Conservation (phyloP, 768 basidiomycete genomes). For the Xanthoconium purpureum region DNA sequence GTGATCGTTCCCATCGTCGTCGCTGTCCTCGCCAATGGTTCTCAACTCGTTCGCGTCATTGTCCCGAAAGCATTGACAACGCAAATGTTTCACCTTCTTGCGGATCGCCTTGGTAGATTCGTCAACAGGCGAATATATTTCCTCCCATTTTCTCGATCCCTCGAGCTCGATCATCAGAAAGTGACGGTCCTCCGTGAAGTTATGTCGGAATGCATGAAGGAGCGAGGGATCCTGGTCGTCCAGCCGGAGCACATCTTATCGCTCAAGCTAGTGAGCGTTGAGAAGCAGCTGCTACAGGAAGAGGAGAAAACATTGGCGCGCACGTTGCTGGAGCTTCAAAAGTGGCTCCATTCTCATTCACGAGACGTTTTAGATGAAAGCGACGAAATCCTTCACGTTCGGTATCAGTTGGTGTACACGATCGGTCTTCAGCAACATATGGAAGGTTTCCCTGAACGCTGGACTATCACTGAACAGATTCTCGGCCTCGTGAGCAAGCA, state of each 20-base stretch:
- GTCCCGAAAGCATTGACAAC: slow-evolving; percentile 21
- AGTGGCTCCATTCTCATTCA: slow-evolving; percentile 23
- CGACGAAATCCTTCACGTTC: slow-evolving; percentile 20
- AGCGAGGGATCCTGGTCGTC: slow-evolving; percentile 42
- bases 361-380: no score
- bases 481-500: slow-evolving; percentile 24
- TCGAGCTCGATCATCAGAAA: slow-evolving; percentile 18
- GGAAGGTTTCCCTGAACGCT: slow-evolving; percentile 33
- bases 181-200: slow-evolving; percentile 29
- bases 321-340: slow-evolving; percentile 26
- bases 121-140: slow-evolving; percentile 45
- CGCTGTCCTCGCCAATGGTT: slow-evolving; percentile 39
- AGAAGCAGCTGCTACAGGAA: slow-evolving; percentile 26
- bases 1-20: slow-evolving; percentile 38
- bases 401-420: slow-evolving; percentile 38
- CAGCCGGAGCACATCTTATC: slow-evolving; percentile 58
- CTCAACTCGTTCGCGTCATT: slow-evolving; percentile 38
- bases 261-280: slow-evolving; percentile 21
- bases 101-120: slow-evolving; percentile 42
- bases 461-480: slow-evolving; percentile 32
- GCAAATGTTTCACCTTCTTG: slow-evolving; percentile 51
- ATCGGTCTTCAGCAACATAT: slow-evolving; percentile 9
- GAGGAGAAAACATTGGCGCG: neutral
- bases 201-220: slow-evolving; percentile 37
- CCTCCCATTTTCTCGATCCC: slow-evolving; percentile 47